Conservation (phyloP, 495 filamentous ascomycete species). For the Wilcoxina mikolae region DNA sequence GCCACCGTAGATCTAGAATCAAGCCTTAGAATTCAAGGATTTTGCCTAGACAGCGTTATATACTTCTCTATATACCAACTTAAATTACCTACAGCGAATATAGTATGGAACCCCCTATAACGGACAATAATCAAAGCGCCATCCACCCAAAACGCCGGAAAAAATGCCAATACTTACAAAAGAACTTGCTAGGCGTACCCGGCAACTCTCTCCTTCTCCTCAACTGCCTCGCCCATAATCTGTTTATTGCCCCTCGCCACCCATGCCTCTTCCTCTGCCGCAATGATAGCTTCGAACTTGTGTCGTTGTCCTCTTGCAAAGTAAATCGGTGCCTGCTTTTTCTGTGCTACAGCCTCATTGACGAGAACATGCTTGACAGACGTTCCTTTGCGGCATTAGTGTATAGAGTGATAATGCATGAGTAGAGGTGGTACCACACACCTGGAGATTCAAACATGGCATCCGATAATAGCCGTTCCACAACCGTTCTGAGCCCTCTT, state of each 20-base stretch:
- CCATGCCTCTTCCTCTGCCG: slow-evolving; percentile 34
- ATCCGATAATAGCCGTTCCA: slow-evolving; percentile 74
- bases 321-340: slow-evolving; percentile 46
- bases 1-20: no score
- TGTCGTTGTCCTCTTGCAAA: slow-evolving; percentile 46
- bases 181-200: no score
- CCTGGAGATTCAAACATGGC: slow-evolving; percentile 85
- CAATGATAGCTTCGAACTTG: slow-evolving; percentile 44
- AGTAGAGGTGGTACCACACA: slow-evolving; percentile 29
- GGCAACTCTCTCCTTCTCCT: no score
- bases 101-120: no score
- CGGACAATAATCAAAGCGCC: no score
- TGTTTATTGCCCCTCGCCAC: neutral
- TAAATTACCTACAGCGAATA: no score
- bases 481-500: slow-evolving; percentile 69
- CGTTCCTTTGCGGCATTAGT: slow-evolving; percentile 31
- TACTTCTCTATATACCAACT: no score
- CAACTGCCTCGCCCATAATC: neutral
- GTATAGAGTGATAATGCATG: neutral
- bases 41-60: no score
- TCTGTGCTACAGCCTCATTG: slow-evolving; percentile 55
- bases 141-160: no score
- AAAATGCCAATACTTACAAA: no score
- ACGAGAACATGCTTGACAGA: slow-evolving; percentile 57
- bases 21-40: no score